Base-by-base conservation (phyloP, 768 basidiomycete genomes). In the Roridomyces roridus region DNA sequence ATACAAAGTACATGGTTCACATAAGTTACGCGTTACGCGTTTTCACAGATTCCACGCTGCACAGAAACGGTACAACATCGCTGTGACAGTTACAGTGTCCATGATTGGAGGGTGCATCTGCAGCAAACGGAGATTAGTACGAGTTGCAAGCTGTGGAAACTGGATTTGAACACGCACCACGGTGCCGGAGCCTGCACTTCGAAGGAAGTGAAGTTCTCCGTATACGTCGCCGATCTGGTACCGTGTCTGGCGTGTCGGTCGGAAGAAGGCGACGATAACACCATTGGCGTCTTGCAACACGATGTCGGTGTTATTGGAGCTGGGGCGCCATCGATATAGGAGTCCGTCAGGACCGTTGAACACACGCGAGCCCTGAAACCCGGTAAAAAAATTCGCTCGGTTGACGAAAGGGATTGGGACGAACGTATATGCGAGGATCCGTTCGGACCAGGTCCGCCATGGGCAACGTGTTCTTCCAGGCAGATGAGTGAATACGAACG, bases 81-180 rank as follows among this genome's bases (percentile, higher is more conserved):
- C 85, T 25, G 91, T 91, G 63, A 94, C 85, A 24, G 88, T 88
- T 58, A 94, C 91, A 41, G 84, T 86, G 78, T 94, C 91, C 92
- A 94, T 94, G 72, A 94, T 87, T 63, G 92, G 92, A 47, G 91
- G 91, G 69, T 92, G 91, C 80, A 85, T 89, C 91, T 92, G 68
- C 40, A 63, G 20, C 47, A 59, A 42, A 34, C 39, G 49, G 52
- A 47, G 60, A 60, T 47, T 40, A 63, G 37, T 50, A 18, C 41
- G 35, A 15, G 46, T 41, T 61, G 55, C 51, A 58, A 39, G 35
- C 48, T 47, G n/a, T 11, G 31, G 18, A 24, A 10, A 15, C 9
- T 41, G 28, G 37, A 34, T 12, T n/a, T 12, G 36, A 67, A 67
- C 44, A 68, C 78, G 74, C 76, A 92, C 92, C 75, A 94, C 89